Evolutionary conservation across 257 asterid genomes (phyloP).

Genomic region (Plantago major): DNA sequence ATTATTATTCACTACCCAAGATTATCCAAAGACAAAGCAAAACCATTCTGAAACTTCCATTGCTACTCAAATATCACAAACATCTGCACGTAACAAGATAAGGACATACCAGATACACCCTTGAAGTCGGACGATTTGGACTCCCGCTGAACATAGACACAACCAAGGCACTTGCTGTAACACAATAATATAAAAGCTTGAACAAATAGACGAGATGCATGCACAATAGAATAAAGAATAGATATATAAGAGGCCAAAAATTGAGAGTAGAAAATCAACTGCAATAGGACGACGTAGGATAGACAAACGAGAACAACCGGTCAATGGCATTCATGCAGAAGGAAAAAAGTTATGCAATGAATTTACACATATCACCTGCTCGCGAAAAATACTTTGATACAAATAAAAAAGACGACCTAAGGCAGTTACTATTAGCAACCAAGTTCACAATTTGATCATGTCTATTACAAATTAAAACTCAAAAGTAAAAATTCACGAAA

Average conservation of each 20-base stretch:
- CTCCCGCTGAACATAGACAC: slow-evolving; percentile 94
- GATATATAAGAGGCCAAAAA: background rate
- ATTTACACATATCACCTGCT: too few relatives aligned
- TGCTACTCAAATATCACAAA: too few relatives aligned
- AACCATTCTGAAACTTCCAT: background rate
- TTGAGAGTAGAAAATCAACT: background rate
- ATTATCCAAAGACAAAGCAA: background rate
- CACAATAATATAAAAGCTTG: slow-evolving; percentile 13
- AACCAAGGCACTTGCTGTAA: slow-evolving; percentile 96
- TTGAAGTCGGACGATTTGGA: slow-evolving; percentile 72
- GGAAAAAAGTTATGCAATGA: too few relatives aligned
- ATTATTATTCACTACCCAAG: background rate
- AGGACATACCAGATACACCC: slow-evolving; percentile 85
- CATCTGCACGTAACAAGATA: background rate
- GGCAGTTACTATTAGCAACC: background rate
- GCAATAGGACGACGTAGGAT: too few relatives aligned
- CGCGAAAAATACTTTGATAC: too few relatives aligned
- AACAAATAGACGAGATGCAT: slow-evolving; percentile 3
- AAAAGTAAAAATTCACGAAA: background rate
- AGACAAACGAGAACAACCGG: too few relatives aligned
- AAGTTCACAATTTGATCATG: slow-evolving; percentile 5
- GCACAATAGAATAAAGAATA: slow-evolving; percentile 1
- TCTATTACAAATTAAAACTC: background rate
- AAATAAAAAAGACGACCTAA: background rate
- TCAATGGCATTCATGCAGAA: too few relatives aligned